Conservation (phyloP, 2,329 filamentous ascomycete genomes). For the Cercospora janseana region DNA sequence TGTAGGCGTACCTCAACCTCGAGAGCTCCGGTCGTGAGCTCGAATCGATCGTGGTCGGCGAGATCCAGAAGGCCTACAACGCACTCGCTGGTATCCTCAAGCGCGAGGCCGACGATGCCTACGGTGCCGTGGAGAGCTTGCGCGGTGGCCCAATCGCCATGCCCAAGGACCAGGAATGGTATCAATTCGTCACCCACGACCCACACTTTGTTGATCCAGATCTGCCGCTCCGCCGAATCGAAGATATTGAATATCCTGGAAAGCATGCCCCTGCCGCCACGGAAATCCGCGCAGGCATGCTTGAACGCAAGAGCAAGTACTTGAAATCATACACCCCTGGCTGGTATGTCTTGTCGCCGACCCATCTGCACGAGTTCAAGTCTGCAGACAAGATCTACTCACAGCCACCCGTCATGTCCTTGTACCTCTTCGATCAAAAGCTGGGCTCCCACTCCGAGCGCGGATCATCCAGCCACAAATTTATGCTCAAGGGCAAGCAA, state of each 20-base stretch:
- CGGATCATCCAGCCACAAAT: conserved; percentile 88
- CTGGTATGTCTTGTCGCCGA: conserved; percentile 95
- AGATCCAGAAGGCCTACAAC: conserved; percentile 97
- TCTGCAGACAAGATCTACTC: conserved; percentile 83
- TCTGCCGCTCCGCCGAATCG: conserved; percentile 70
- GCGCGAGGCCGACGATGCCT: conserved; percentile 81
- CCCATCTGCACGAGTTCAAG: conserved; percentile 97
- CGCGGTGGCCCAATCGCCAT: conserved; percentile 84
- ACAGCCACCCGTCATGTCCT: conserved; percentile 90
- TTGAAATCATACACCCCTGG: conserved; percentile 95
- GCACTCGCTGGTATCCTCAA: conserved; percentile 88
- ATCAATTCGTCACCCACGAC: conserved; percentile 73
- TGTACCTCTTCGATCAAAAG: conserved; percentile 93
- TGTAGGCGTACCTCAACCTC: conserved; percentile 87
- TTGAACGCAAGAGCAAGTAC: conserved; percentile 98
- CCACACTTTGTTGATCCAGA: conserved; percentile 84
- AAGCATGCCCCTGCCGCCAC: conserved; percentile 78
- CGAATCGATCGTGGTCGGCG: conserved; percentile 92
- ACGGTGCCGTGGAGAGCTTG: conserved; percentile 74
- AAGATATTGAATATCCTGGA: conserved; percentile 88
- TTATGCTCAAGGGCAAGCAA: conserved; percentile 94
- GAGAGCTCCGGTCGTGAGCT: conserved; percentile 92
- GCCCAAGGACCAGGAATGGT: conserved; percentile 92
- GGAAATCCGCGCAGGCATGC: conserved; percentile 83
- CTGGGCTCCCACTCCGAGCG: conserved; percentile 84